Evolutionary conservation across 768 basidiomycete species (phyloP).

Genomic region (Fibroporia radiculosa): DNA sequence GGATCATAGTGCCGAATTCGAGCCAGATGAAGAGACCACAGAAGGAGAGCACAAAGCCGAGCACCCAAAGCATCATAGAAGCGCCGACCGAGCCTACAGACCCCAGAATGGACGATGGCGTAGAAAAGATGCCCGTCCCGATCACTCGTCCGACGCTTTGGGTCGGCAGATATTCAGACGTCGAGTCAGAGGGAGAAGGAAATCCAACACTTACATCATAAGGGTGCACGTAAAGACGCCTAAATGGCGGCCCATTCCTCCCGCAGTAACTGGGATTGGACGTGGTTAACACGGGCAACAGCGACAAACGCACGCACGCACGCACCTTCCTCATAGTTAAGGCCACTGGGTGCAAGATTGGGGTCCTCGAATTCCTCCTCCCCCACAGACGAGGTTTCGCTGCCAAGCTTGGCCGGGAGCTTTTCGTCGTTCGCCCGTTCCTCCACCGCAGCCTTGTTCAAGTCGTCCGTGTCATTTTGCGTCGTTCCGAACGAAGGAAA

Average conservation of each 20-base stretch:
- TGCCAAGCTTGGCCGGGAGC: neutral
- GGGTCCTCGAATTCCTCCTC: constrained; percentile 11
- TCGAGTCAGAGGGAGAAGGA: constrained; percentile 21
- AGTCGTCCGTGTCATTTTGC: neutral
- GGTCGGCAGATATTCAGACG: neutral
- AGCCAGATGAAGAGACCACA: constrained; percentile 59
- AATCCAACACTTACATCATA: constrained; percentile 34
- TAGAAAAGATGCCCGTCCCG: constrained; percentile 61
- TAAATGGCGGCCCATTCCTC: constrained; percentile 51
- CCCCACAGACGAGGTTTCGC: neutral
- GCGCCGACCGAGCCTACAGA: constrained; percentile 53
- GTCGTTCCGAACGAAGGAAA: neutral
- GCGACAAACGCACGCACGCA: neutral
- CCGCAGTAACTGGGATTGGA: constrained; percentile 34
- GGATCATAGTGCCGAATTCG: constrained; percentile 57
- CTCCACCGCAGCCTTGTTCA: constrained; percentile 3
- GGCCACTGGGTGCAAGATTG: constrained; percentile 31
- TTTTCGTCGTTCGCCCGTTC: neutral
- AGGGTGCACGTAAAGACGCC: constrained; percentile 52
- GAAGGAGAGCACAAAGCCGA: constrained; percentile 50
- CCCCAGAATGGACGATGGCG: constrained; percentile 48
- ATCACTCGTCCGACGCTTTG: constrained; percentile 46
- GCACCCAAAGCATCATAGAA: constrained; percentile 56
- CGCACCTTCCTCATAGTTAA: constrained; percentile 39
- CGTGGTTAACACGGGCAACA: neutral